A percentile compares a stretch with the other conserved stretches of the same genome.
phyloP scores from a whole-genome alignment of 2,329 filamentous ascomycete species.

The Trichothecium roseum region DNA sequence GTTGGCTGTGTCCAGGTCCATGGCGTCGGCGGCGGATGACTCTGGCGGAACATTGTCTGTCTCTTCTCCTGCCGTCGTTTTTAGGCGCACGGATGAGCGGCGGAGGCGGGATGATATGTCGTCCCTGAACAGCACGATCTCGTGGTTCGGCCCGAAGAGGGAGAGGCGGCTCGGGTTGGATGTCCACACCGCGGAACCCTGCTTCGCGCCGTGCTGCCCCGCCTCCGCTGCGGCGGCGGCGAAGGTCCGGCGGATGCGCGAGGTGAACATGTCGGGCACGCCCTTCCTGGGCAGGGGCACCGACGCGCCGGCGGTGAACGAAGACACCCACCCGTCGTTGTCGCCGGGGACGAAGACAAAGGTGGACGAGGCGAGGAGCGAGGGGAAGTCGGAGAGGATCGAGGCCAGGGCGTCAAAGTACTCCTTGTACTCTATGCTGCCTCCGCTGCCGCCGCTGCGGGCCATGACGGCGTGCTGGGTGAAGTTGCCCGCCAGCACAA shows the following conservation, averaged over 20 bases:
- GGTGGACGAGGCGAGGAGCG: slow-evolving; percentile 65
- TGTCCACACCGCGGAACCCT: slow-evolving; percentile 66
- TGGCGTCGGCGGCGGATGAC: slow-evolving; percentile 16
- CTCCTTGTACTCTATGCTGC: slow-evolving; percentile 94
- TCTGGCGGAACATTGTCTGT: slow-evolving; percentile 12
- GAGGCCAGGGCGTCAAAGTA: slow-evolving; percentile 82
- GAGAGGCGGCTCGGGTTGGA: slow-evolving; percentile 75
- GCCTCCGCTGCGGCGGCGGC: slow-evolving; percentile 64
- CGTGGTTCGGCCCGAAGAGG: slow-evolving; percentile 79
- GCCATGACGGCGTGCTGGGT: slow-evolving; percentile 54
- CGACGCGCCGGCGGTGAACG: slow-evolving; percentile 68
- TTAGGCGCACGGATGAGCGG: slow-evolving; percentile 64
- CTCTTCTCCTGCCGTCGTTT: slow-evolving; percentile 26
- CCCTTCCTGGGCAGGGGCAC: slow-evolving; percentile 58
- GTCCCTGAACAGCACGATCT: slow-evolving; percentile 80
- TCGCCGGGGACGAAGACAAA: slow-evolving; percentile 94
- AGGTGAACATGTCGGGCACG: slow-evolving; percentile 85
- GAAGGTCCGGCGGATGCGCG: slow-evolving; percentile 71
- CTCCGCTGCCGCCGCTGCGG: slow-evolving; percentile 54
- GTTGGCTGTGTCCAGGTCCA: slow-evolving; percentile 28
- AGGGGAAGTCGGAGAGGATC: slow-evolving; percentile 72
- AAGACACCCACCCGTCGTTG: slow-evolving; percentile 92
- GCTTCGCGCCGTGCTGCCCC: slow-evolving; percentile 20
- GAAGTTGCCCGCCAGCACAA: slow-evolving; percentile 84
- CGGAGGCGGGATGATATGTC: slow-evolving; percentile 73